Conservation (phyloP, 768 basidiomycete species). For the Pisolithus marmoratus region DNA sequence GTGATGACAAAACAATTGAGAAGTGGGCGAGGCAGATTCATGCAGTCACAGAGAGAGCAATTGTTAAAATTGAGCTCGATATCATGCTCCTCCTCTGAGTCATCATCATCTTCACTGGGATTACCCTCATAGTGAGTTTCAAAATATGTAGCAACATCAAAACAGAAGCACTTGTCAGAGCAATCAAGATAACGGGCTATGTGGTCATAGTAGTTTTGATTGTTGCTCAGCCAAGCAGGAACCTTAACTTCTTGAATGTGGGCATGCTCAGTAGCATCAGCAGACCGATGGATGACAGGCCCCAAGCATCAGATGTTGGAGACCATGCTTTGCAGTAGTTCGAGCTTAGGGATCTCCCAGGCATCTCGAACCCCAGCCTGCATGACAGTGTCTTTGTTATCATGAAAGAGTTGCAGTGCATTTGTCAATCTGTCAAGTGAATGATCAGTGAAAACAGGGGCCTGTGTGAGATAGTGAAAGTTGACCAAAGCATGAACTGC, state of each 20-base stretch:
- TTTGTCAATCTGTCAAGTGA: slow-evolving; percentile 11
- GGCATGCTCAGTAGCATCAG: slow-evolving; percentile 30
- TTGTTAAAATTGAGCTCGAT: too few relatives aligned
- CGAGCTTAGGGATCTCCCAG: slow-evolving; percentile 39
- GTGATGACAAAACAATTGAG: too few relatives aligned
- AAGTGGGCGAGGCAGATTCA: too few relatives aligned
- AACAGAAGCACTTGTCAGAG: slow-evolving; percentile 17
- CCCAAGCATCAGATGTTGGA: slow-evolving; percentile 24
- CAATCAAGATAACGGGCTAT: slow-evolving; percentile 29
- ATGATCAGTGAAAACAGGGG: slow-evolving; percentile 18
- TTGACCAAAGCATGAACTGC: slow-evolving; percentile 33
- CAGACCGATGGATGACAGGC: slow-evolving; percentile 28
- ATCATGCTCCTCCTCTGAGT: neutral
- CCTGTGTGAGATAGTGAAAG: slow-evolving; percentile 33
- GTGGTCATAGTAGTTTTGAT: slow-evolving; percentile 30
- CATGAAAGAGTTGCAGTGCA: slow-evolving; percentile 26
- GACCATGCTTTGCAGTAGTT: slow-evolving; percentile 32
- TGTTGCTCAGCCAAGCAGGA: slow-evolving; percentile 25
- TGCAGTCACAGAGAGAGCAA: too few relatives aligned
- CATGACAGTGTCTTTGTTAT: slow-evolving; percentile 30
- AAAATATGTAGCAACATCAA: slow-evolving; percentile 2
- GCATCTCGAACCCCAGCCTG: slow-evolving; percentile 22
- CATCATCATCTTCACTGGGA: neutral
- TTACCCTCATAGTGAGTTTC: neutral
- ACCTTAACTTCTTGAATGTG: slow-evolving; percentile 30